Conservation (phyloP, 352 stramenopile species). For the Pythium chondricola region DNA sequence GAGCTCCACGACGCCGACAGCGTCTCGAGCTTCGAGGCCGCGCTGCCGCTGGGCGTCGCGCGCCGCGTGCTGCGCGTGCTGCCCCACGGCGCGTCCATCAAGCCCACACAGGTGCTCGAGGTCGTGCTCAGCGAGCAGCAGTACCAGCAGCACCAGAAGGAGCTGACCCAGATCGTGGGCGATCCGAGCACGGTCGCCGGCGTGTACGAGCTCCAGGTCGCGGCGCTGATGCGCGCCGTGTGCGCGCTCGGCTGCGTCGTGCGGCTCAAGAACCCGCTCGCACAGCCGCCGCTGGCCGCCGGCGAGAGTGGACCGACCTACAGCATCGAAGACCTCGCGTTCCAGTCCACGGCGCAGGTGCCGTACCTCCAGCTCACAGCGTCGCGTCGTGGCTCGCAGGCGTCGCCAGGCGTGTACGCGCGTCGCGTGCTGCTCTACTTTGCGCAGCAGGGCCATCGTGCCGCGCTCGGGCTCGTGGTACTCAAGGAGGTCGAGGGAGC, state of each 20-base stretch:
- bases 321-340: constrained; percentile 63
- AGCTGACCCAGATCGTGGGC: constrained; percentile 75
- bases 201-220: constrained; percentile 93
- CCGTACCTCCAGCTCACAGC: constrained; percentile 51
- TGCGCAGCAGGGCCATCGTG: constrained; percentile 60
- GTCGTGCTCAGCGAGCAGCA: constrained; percentile 63
- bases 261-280: constrained; percentile 29
- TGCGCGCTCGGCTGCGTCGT: constrained; percentile 89
- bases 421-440: constrained; percentile 66
- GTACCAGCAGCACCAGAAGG: constrained; percentile 66
- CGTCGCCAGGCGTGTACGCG: constrained; percentile 11
- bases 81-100: constrained; percentile 39
- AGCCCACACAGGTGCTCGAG: constrained; percentile 56
- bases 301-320: constrained; percentile 27
- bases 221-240: constrained; percentile 85
- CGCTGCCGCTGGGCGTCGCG: constrained; percentile 21
- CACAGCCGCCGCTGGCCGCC: background rate
- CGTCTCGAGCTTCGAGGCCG: constrained; percentile 17
- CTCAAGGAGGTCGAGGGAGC: constrained; percentile 33
- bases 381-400: background rate
- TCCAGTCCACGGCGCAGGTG: constrained; percentile 59
- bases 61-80: constrained; percentile 53
- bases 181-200: constrained; percentile 66
- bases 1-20: constrained; percentile 48
- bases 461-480: constrained; percentile 44